Base-by-base conservation (phyloP, 1,284 basidiomycete species). In the Apiotrichum brassicae region DNA sequence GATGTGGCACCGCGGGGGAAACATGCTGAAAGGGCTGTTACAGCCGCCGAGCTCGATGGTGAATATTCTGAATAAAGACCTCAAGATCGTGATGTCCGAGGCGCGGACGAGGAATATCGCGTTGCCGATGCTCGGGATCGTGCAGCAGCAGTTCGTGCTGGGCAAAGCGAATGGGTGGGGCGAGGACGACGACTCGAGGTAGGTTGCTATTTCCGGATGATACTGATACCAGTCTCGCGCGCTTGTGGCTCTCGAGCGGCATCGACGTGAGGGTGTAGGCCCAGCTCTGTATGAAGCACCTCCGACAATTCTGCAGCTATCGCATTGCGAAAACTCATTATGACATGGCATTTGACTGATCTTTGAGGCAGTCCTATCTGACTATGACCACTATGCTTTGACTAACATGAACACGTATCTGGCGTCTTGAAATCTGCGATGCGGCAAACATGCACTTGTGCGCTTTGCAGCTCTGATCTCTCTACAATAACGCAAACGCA, bases 101-200 rank as follows among this genome's bases (percentile, higher is more conserved):
- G 54, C 54, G 4, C 35, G 19, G 33, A 18, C 19, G 23, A 20
- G 49, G 13, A 33, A 43, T 2, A 24, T 32, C 12, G 28, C 54
- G 3, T 32, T 49, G 9, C 51, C 36, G 12, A 22, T 53, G 20
- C 48, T 51, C 9, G 25, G 25, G 30, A 23, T 40, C 35, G 43
- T 38, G 18, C 50, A 38, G 18, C 51, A 53, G 34, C 20, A 24
- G 37, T 41, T 41, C 26, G 36, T 49, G 11, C 26, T 40, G 18
- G 54, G 46, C 13, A 44, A 39, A 18, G 32, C 42, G 11, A 20
- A 40, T 16, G 54, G 54, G 13, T 56, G 54, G 54, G 54, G 51
- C 12, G 12, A 12, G 12, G 46, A 56, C 19, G 54, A 56, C 35
- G 54, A 56, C 43, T 45, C 49, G 16, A 56, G 54, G 48, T 57